phyloP scores from a whole-genome alignment of 805 yeast genomes.

The Kuraishia capsulata region DNA sequence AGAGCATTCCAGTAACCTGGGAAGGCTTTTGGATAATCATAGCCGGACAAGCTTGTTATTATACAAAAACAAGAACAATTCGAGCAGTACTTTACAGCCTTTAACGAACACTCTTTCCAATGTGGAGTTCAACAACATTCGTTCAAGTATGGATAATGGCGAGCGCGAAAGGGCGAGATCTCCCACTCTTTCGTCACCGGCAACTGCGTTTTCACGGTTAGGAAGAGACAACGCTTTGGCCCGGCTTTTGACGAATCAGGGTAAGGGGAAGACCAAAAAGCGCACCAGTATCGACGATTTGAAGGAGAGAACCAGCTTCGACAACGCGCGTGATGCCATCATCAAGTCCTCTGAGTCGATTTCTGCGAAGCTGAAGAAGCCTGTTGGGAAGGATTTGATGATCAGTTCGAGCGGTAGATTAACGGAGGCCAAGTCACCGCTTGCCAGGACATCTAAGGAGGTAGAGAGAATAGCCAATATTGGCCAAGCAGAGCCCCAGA shows the following conservation, averaged over 20 bases:
- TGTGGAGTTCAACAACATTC: constrained; percentile 24
- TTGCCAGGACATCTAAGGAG: constrained; percentile 19
- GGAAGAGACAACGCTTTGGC: constrained; percentile 13
- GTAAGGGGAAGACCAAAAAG: constrained; percentile 14
- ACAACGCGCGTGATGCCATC: background rate
- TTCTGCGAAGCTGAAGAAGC: constrained; percentile 16
- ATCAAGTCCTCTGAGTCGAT: constrained; percentile 3
- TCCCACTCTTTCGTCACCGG: constrained; percentile 9
- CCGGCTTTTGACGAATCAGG: constrained; percentile 10
- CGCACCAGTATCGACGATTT: background rate
- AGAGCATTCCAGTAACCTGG: background rate
- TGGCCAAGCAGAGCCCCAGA: constrained; percentile 4
- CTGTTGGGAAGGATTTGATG: constrained; percentile 17
- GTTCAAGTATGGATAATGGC: constrained; percentile 9
- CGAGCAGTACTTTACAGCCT: constrained; percentile 10
- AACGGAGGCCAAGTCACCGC: constrained; percentile 19
- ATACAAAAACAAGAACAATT: constrained; percentile 8
- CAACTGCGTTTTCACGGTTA: constrained; percentile 12
- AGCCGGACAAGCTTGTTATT: constrained; percentile 1
- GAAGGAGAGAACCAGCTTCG: background rate
- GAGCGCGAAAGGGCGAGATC: background rate
- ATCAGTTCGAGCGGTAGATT: constrained; percentile 10
- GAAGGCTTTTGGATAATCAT: constrained; percentile 3
- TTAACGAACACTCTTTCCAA: constrained; percentile 16
- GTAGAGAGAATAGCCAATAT: constrained; percentile 20